A percentile compares a stretch with the other conserved stretches of the same genome.
phyloP scores from a whole-genome alignment of 2,329 filamentous ascomycete genomes.

The Mycocentrospora acerina region DNA sequence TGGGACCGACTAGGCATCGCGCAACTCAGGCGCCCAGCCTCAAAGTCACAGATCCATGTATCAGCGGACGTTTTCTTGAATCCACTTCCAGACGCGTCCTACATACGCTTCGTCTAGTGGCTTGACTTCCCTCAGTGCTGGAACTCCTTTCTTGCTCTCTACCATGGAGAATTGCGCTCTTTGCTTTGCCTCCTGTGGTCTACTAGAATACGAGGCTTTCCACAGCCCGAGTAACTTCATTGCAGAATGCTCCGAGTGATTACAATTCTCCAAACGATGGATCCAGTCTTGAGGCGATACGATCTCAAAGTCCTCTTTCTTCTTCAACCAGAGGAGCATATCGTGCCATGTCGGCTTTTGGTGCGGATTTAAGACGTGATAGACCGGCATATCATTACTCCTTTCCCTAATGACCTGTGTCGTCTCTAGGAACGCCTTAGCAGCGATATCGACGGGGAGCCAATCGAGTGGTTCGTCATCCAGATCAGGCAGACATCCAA shows the following conservation, averaged over 20 bases:
- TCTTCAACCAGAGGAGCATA: constrained; percentile 50
- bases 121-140: constrained; percentile 38
- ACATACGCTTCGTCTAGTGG: constrained; percentile 49
- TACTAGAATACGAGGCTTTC: constrained; percentile 46
- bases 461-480: constrained; percentile 31
- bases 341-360: constrained; percentile 47
- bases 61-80: constrained; percentile 20
- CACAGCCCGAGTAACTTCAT: constrained; percentile 54
- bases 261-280: constrained; percentile 38
- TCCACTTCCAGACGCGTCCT: constrained; percentile 47
- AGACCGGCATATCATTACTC: constrained; percentile 35
- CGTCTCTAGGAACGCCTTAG: constrained; percentile 53
- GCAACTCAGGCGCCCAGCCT: no score
- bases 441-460: constrained; percentile 38
- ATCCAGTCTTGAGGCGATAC: constrained; percentile 49
- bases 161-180: constrained; percentile 37
- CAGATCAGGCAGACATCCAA: constrained; percentile 34
- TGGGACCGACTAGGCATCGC: no score
- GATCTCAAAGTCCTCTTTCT: constrained; percentile 42
- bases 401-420: constrained; percentile 13
- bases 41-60: background rate
- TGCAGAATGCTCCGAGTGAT: constrained; percentile 45
- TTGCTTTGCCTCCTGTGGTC: constrained; percentile 1
- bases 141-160: constrained; percentile 37
- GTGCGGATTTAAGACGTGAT: constrained; percentile 54